phyloP scores from a whole-genome alignment of 1,284 basidiomycete genomes.

The Sporisorium scitamineum region DNA sequence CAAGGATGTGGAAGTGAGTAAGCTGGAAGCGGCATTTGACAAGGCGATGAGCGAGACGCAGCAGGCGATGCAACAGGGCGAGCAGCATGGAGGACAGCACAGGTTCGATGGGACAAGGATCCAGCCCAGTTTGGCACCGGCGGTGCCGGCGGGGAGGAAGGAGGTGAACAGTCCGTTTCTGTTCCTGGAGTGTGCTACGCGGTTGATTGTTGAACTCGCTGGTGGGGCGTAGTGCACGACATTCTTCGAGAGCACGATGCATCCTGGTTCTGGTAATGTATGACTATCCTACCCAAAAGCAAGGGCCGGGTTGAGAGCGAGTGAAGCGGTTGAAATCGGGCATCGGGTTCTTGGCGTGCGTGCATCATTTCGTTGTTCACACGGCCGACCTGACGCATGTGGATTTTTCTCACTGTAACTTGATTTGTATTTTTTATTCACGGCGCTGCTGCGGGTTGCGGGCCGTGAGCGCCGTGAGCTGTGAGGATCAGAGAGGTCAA shows the following conservation, averaged over 20 bases:
- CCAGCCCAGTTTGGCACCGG: conserved; percentile 52
- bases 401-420: no score
- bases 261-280: no score
- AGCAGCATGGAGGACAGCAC: conserved; percentile 28
- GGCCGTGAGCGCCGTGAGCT: no score
- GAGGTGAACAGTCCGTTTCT: conserved; percentile 89
- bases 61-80: conserved; percentile 28
- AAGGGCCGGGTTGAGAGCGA: no score
- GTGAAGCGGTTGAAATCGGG: no score
- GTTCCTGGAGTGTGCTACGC: conserved; percentile 93
- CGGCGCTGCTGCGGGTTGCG: no score
- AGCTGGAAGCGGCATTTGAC: conserved; percentile 45
- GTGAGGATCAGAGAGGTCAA: background rate
- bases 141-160: conserved; percentile 75
- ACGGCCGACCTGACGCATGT: no score
- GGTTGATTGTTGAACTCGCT: conserved; percentile 71
- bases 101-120: conserved; percentile 37
- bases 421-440: background rate
- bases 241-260: background rate
- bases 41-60: conserved; percentile 37
- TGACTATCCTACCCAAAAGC: no score
- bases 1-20: conserved; percentile 7
- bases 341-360: no score
- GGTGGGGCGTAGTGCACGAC: conserved; percentile 29
- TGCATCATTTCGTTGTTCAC: no score